phyloP scores from a whole-genome alignment of 176 grass and related monocot species.

The Rhynchospora breviuscula region DNA sequence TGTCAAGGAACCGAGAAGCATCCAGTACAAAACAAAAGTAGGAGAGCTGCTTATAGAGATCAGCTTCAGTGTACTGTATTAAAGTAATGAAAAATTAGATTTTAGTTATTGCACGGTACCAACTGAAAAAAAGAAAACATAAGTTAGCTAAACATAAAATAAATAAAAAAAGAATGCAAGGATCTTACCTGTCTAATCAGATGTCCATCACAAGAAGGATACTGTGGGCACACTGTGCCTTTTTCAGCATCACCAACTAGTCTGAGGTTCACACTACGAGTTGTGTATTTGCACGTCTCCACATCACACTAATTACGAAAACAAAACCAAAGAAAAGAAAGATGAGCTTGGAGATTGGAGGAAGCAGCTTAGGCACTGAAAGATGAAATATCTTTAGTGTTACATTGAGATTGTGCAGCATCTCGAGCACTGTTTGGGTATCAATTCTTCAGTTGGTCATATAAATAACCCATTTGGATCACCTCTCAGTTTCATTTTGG shows the following conservation, averaged over 20 bases:
- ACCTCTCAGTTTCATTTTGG: neutral
- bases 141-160: constrained; percentile 15
- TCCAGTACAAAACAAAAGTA: constrained; percentile 89
- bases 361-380: neutral
- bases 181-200: constrained; percentile 62
- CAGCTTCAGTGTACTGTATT: constrained; percentile 72
- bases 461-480: constrained; percentile 1
- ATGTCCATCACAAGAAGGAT: constrained; percentile 72
- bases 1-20: constrained; percentile 55
- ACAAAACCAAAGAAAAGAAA: constrained; percentile 7
- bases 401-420: neutral
- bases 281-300: constrained; percentile 78
- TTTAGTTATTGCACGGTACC: constrained; percentile 13
- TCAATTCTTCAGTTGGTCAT: neutral
- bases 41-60: constrained; percentile 86
- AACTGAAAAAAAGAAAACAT: constrained; percentile 5
- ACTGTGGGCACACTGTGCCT: constrained; percentile 83
- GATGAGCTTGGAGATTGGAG: neutral
- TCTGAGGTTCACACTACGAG: constrained; percentile 70
- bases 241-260: constrained; percentile 84
- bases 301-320: constrained; percentile 71
- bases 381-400: neutral
- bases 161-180: neutral
- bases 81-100: constrained; percentile 9
- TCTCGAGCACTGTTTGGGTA: neutral